A percentile compares a stretch with the other conserved stretches of the same genome.
These are phyloP conservation scores for Microdochium paspali DNA, from an alignment of 2,329 filamentous ascomycete species.

Conservation along the genomic window DNA sequence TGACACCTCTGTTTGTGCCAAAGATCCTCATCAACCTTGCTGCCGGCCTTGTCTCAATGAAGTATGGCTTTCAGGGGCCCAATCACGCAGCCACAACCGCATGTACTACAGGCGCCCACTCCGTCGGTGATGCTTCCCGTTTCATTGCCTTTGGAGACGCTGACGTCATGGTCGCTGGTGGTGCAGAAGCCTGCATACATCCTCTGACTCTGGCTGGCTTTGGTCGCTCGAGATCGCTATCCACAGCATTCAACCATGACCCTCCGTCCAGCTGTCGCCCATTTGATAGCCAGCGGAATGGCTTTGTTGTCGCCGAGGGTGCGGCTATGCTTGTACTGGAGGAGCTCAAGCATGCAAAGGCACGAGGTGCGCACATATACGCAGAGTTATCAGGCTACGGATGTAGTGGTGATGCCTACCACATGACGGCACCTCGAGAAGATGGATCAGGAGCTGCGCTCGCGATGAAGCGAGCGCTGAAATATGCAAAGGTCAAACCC, in stretches of 20 bases:
- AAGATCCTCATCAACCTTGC: conserved; percentile 90
- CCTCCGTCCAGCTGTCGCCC: conserved; percentile 70
- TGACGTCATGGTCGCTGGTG: conserved; percentile 92
- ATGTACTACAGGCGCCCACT: conserved; percentile 92
- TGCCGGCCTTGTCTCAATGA: conserved; percentile 91
- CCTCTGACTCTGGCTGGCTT: conserved; percentile 90
- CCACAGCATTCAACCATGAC: conserved; percentile 67
- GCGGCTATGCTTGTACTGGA: conserved; percentile 83
- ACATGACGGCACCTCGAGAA: conserved; percentile 83
- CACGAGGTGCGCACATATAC: conserved; percentile 72
- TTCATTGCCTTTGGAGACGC: conserved; percentile 89
- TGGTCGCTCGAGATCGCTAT: conserved; percentile 74
- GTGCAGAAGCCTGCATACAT: conserved; percentile 91
- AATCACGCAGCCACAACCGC: conserved; percentile 91
- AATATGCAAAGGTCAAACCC: conserved; percentile 60
- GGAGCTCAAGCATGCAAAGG: conserved; percentile 78
- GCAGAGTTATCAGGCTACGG: conserved; percentile 87
- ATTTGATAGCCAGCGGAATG: conserved; percentile 70
- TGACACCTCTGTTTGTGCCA: conserved; percentile 89
- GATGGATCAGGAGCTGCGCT: conserved; percentile 74
- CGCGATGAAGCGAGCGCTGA: conserved; percentile 79
- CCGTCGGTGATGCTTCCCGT: conserved; percentile 86
- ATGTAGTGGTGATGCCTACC: conserved; percentile 80
- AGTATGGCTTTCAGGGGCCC: conserved; percentile 78
- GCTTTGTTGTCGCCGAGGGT: conserved; percentile 91